A percentile compares a stretch with the other conserved stretches of the same genome.
Evolutionary conservation across 352 stramenopile genomes (phyloP).

Genomic region (Phytophthora brassicae): DNA sequence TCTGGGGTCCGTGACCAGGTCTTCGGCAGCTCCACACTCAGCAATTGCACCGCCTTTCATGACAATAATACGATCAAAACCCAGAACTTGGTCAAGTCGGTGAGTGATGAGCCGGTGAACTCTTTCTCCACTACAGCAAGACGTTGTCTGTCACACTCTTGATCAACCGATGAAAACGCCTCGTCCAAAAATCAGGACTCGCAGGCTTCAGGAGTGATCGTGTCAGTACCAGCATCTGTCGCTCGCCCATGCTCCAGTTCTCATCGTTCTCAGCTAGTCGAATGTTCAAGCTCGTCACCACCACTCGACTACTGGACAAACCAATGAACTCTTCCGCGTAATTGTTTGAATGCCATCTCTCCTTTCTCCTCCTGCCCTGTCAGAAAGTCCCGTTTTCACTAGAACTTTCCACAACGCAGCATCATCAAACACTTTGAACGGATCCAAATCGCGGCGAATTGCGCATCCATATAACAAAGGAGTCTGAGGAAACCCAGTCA

Average conservation of each 20-base stretch:
- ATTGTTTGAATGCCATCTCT: slow-evolving; percentile 45
- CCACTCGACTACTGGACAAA: slow-evolving; percentile 1
- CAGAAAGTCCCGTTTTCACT: slow-evolving; percentile 43
- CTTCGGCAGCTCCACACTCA: slow-evolving; percentile 80
- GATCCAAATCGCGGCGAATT: slow-evolving; percentile 92
- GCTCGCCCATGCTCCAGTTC: slow-evolving; percentile 96
- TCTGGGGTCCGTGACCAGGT: slow-evolving; percentile 61
- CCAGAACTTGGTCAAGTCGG: slow-evolving; percentile 92
- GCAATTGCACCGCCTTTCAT: slow-evolving; percentile 69
- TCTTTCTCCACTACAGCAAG: slow-evolving; percentile 65
- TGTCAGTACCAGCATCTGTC: slow-evolving; percentile 95
- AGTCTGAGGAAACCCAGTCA: slow-evolving; percentile 69
- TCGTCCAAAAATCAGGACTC: slow-evolving; percentile 91
- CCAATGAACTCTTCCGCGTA: slow-evolving; percentile 35
- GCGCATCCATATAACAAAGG: slow-evolving; percentile 92
- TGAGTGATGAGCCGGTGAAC: slow-evolving; percentile 93
- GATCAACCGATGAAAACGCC: slow-evolving; percentile 56
- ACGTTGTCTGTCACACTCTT: slow-evolving; percentile 57
- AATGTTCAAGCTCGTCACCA: slow-evolving; percentile 31
- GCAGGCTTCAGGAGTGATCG: slow-evolving; percentile 88
- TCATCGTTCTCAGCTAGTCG: slow-evolving; percentile 83
- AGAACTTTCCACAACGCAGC: slow-evolving; percentile 52
- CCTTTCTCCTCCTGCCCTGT: slow-evolving; percentile 69
- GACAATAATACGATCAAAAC: slow-evolving; percentile 86
- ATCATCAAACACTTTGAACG: slow-evolving; percentile 81